Evolutionary conservation across 148 eudicot genomes (phyloP), one percentile per base, ranked within the genome.

Genomic region (Camellia japonica): DNA sequence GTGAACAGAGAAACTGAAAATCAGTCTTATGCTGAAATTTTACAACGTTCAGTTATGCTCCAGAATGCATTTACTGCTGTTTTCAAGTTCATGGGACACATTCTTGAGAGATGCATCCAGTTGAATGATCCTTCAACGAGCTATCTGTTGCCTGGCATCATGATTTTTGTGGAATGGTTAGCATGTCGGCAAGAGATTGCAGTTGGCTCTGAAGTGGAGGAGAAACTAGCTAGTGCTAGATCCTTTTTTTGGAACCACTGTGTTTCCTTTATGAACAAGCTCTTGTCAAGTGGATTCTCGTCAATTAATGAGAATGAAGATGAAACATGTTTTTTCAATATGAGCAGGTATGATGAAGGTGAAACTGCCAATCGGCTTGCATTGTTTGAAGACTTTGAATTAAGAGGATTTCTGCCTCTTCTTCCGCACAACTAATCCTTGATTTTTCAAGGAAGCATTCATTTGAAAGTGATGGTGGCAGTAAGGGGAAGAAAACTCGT

Each of bases 121-220:
- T 73, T 91, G 80, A 83, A 49, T 47, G 99, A 97, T 87, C 92
- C 93, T 80, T 90, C 91, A 75, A 86, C 84, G 43, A 94, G 99
- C 83, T 91, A 82, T 79, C 79, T 97, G 23, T 81, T 92, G 82
- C 95, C 99, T 82, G 98, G 95, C 43, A 79, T 94, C 69, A 78
- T 94, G 88, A 91, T 94, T 49, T 97, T 97, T 77, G 89, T 92
- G 58, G 99, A 97, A 80, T 97, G 99, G 99, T 83, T 97, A 79
- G 99, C 99, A 73, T 91, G 90, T 84, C 90, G 81, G 80, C 90
- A 88, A 79, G 95, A 92, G 86, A 78, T 90, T 76, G 93, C 90
- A 13, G 72, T 85, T 81, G 87, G 87, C 79, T 86, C 81, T 66
- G 97, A 94, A 79, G 73, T 80, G 20, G 94, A 91, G 73, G 99